Percentiles rank a stretch among this genome's conserved stretches.
These are phyloP conservation scores for Chlamydomonas reinhardtii DNA, from an alignment of 163 green algal species.

Conservation along the genomic window DNA sequence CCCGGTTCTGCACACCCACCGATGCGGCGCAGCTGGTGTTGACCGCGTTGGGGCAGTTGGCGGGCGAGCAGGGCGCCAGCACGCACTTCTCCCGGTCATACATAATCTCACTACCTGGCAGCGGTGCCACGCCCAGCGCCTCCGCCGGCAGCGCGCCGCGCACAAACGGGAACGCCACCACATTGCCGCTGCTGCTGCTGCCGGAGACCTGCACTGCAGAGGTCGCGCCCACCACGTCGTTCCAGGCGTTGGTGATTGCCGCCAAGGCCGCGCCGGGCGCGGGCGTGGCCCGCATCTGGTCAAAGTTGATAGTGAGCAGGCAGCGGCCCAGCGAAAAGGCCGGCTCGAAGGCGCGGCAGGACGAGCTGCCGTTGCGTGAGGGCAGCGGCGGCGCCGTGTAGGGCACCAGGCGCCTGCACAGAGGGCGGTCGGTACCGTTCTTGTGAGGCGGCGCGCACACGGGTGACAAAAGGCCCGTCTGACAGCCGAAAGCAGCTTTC, in stretches of 20 bases:
- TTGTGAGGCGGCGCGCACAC: no score
- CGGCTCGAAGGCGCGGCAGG: constrained; percentile 17
- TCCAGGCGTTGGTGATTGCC: neutral
- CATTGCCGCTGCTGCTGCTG: neutral
- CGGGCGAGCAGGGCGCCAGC: neutral
- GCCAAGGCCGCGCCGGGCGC: neutral
- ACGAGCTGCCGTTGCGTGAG: neutral
- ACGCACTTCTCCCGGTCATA: neutral
- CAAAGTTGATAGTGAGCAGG: constrained; percentile 20
- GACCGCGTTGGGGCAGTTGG: constrained; percentile 14
- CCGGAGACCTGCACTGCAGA: no score
- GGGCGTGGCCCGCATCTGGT: constrained; percentile 3
- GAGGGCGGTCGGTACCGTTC: no score
- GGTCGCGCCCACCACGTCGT: no score
- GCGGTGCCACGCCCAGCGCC: constrained; percentile 6
- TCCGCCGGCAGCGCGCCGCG: constrained; percentile 4
- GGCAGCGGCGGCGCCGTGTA: neutral
- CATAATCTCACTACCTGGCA: neutral
- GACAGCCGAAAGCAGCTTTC: no score
- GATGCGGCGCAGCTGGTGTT: neutral
- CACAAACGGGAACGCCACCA: no score
- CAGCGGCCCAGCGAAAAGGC: neutral
- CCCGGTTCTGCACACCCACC: neutral
- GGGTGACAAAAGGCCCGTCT: no score
- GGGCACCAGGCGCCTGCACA: neutral